Percentiles rank a stretch among this genome's conserved stretches.
phyloP scores from a whole-genome alignment of 768 basidiomycete species.

The Collybia sp. region DNA sequence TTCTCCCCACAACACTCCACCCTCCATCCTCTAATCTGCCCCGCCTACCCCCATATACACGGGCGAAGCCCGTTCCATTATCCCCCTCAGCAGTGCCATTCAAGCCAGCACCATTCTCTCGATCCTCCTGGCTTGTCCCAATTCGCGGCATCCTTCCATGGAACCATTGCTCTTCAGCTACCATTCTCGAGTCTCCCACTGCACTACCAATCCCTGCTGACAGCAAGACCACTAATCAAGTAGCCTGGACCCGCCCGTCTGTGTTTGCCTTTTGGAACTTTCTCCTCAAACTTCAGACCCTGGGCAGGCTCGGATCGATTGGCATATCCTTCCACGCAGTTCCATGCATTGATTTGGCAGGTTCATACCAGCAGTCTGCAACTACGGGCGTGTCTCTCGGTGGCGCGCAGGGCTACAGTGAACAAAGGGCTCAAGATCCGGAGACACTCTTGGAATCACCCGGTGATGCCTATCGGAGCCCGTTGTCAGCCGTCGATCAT shows the following conservation, averaged over 20 bases:
- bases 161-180: conserved; percentile 36
- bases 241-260: conserved; percentile 43
- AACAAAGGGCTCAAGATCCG: background rate
- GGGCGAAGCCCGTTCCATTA: conserved; percentile 29
- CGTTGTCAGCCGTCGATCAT: conserved; percentile 35
- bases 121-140: conserved; percentile 55
- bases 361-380: conserved; percentile 8
- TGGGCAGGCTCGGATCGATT: conserved; percentile 35
- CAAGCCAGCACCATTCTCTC: conserved; percentile 24
- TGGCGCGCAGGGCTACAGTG: conserved; percentile 2
- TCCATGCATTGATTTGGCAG: conserved; percentile 6
- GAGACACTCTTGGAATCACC: background rate
- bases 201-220: conserved; percentile 14
- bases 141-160: conserved; percentile 50
- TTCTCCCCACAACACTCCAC: conserved; percentile 18
- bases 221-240: conserved; percentile 14
- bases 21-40: conserved; percentile 12
- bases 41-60: conserved; percentile 25
- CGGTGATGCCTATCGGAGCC: conserved; percentile 3
- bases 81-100: conserved; percentile 24
- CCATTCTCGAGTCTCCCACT: conserved; percentile 26
- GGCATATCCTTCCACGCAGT: conserved; percentile 45
- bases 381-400: conserved; percentile 2
- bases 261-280: conserved; percentile 47
- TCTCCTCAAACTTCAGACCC: conserved; percentile 33